Conservation (phyloP, 2,329 filamentous ascomycete species). For the Ophiostoma quercus region DNA sequence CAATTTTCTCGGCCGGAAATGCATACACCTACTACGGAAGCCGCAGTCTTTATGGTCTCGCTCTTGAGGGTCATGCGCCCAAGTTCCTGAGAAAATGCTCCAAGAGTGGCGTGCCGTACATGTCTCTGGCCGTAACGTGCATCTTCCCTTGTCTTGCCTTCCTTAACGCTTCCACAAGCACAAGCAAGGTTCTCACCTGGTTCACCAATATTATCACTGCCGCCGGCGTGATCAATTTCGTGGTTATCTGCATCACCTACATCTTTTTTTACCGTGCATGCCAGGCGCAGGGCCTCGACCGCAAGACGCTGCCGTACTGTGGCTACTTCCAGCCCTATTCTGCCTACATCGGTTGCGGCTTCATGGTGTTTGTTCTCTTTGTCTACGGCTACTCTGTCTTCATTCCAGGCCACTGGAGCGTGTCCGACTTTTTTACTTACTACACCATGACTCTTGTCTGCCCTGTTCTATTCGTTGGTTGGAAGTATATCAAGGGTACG, state of each 20-base stretch:
- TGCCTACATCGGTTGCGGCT: conserved; percentile 33
- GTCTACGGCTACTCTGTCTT: conserved; percentile 53
- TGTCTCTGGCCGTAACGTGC: conserved; percentile 36
- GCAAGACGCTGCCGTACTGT: conserved; percentile 36
- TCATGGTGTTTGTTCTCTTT: conserved; percentile 22
- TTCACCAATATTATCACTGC: conserved; percentile 40
- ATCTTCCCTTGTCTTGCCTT: conserved; percentile 38
- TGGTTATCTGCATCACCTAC: conserved; percentile 38
- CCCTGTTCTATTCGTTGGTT: not conserved
- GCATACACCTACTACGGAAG: conserved; percentile 49
- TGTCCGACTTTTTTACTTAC: conserved; percentile 47
- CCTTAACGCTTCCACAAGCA: conserved; percentile 36
- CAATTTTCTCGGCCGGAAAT: conserved; percentile 56
- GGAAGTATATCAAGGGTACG: not conserved
- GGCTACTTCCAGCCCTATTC: conserved; percentile 38
- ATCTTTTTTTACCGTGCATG: conserved; percentile 38
- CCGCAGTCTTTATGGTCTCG: conserved; percentile 38
- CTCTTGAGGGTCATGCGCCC: conserved; percentile 40
- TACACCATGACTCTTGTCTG: conserved; percentile 45
- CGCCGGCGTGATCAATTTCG: conserved; percentile 38
- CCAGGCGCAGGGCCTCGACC: conserved; percentile 36
- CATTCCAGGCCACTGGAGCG: conserved; percentile 38
- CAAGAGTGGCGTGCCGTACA: conserved; percentile 38
- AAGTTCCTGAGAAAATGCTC: conserved; percentile 35
- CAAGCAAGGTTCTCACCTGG: conserved; percentile 38